A percentile compares a stretch with the other conserved stretches of the same genome.
These are phyloP conservation scores for Heterococcus sp. DNA, from an alignment of 108 stramenopile species.

Conservation along the genomic window DNA sequence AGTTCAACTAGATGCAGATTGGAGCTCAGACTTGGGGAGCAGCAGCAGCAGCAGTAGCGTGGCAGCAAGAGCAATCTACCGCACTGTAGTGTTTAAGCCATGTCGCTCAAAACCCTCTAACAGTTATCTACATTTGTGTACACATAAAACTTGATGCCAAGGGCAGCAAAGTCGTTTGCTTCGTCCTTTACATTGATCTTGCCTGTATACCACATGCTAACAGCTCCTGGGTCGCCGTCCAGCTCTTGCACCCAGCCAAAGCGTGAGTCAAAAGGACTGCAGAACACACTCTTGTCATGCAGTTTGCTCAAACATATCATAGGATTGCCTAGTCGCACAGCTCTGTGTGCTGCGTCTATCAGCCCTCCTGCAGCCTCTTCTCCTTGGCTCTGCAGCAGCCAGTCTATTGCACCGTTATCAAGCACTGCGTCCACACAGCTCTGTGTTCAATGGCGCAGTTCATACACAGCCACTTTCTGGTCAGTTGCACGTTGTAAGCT, in stretches of 20 bases:
- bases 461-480: too few relatives aligned
- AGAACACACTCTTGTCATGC: conserved; percentile 3
- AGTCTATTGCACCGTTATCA: neutral
- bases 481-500: too few relatives aligned
- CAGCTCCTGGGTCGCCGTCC: conserved; percentile 39
- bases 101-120: too few relatives aligned
- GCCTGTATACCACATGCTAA: conserved; percentile 29
- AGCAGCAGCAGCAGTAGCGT: too few relatives aligned
- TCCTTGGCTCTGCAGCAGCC: conserved; percentile 2
- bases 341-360: conserved; percentile 37
- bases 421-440: neutral
- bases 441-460: too few relatives aligned
- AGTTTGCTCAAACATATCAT: conserved; percentile 18
- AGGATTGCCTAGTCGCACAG: conserved; percentile 40
- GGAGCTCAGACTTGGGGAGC: too few relatives aligned
- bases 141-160: conserved; percentile 25
- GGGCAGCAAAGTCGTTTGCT: conserved; percentile 28
- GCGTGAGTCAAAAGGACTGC: conserved; percentile 15
- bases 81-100: too few relatives aligned
- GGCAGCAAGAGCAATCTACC: too few relatives aligned
- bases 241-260: conserved; percentile 46
- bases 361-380: conserved; percentile 13
- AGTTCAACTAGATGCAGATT: too few relatives aligned
- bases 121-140: conserved; percentile 50
- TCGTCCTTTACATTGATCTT: conserved; percentile 38